Evolutionary conservation across 1,284 basidiomycete genomes (phyloP).

Genomic region (Rhodotorula sp.): DNA sequence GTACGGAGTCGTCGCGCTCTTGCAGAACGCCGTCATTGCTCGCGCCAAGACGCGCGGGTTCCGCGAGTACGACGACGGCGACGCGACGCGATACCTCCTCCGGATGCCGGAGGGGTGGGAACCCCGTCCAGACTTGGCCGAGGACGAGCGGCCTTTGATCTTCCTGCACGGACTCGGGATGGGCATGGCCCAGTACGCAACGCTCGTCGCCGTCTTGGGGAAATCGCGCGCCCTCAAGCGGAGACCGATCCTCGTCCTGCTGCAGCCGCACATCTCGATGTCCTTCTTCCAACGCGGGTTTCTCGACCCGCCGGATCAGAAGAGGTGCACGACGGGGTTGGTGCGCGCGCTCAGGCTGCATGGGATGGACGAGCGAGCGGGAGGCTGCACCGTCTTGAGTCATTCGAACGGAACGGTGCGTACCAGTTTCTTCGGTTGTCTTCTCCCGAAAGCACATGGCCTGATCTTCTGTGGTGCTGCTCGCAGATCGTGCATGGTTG

Average conservation of each 20-base stretch:
- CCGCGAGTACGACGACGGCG: constrained; percentile 10
- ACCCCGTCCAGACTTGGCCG: constrained; percentile 46
- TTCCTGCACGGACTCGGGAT: constrained; percentile 85
- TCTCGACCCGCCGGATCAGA: constrained; percentile 65
- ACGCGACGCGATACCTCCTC: constrained; percentile 8
- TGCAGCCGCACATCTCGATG: constrained; percentile 83
- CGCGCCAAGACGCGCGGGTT: constrained; percentile 57
- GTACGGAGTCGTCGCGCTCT: constrained; percentile 55
- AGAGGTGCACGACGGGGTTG: constrained; percentile 62
- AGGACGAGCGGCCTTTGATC: constrained; percentile 62
- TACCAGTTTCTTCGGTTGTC: constrained; percentile 48
- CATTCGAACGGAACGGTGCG: constrained; percentile 72
- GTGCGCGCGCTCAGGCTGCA: constrained; percentile 57
- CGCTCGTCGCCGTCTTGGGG: constrained; percentile 50
- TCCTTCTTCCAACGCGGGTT: constrained; percentile 71
- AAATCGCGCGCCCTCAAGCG: constrained; percentile 55
- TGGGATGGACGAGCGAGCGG: constrained; percentile 61
- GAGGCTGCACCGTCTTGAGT: constrained; percentile 65
- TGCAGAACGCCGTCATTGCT: constrained; percentile 58
- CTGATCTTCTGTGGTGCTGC: constrained; percentile 47
- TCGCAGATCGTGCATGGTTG: constrained; percentile 70
- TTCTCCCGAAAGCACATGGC: not conserved
- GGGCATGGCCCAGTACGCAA: constrained; percentile 56
- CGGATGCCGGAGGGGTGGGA: constrained; percentile 64
- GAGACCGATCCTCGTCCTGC: constrained; percentile 70